Base-by-base conservation (phyloP, 495 filamentous ascomycete species). In the Neurospora sp. region DNA sequence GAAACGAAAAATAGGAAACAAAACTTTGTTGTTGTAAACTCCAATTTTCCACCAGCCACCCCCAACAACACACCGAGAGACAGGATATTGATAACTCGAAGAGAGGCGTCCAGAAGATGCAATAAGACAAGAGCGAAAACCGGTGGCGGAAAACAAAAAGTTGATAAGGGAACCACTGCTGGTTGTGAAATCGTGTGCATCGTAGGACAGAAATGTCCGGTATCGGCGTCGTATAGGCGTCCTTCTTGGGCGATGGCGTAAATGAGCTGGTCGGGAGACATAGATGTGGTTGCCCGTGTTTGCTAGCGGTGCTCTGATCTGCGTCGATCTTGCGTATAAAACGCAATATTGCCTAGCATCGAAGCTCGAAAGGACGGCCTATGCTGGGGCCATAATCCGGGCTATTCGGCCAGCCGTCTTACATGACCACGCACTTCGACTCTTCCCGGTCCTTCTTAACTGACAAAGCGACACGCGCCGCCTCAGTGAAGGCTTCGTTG, bases 401-500 rank as follows among this genome's bases (percentile, higher is more conserved):
- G 54, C 15, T 34, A 19, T 36, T 66, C 54, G 28, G 13, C 19
- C 31, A 19, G 54, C 28, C 54, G 6, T 66, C 73, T 84, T 81
- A 90, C 88, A 91, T 89, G 43, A 91, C 81, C 54, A 72, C 76
- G 77, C 89, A 91, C 75, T 87, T 89, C 39, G 80, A 82, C 17
- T 83, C 82, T 59, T 85, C 85, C 75, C 86, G 86, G 24, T 87
- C 85, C 72, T 87, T 86, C 83, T 94, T 97, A 48, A 98, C 96
- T 31, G 92, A 92, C 36, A 99, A 85, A 9, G 96, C 96, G n/a
- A 98, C 96, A 78, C 97, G 91, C 62, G 96, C 96, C 43, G 96
- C 96, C 84, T 99, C 96, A 62, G 96, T 98, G 80, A 99, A 99
- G 40, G 96, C 96, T 81, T 99, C 96, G 80, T 97, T 96, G 77